Conservation (phyloP, 1,284 basidiomycete species). For the Erythrobasidium hasegawianum region DNA sequence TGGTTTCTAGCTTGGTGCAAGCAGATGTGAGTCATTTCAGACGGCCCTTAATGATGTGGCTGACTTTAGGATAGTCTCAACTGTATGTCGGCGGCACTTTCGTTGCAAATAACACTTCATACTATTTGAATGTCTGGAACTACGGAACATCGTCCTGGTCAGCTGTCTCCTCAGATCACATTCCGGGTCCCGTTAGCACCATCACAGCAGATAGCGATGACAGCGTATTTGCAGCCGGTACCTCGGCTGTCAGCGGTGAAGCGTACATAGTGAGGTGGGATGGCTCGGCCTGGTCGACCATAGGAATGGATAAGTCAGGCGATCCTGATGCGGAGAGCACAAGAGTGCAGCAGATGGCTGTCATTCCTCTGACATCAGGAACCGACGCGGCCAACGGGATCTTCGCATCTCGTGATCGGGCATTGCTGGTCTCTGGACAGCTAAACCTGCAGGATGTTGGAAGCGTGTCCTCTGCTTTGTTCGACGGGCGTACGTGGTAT, state of each 20-base stretch:
- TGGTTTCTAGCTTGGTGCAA: conserved; percentile 72
- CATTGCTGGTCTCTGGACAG: conserved; percentile 83
- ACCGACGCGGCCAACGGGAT: conserved; percentile 65
- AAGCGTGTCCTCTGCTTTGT: conserved; percentile 77
- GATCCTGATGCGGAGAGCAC: conserved; percentile 8
- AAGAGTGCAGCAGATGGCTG: conserved; percentile 73
- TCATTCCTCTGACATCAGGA: conserved; percentile 75
- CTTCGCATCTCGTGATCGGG: conserved; percentile 71
- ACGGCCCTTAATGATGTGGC: background rate
- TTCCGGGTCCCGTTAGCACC: conserved; percentile 87
- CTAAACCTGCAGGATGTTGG: conserved; percentile 65
- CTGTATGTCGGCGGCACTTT: conserved; percentile 62
- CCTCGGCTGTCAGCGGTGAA: conserved; percentile 58
- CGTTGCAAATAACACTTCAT: conserved; percentile 57
- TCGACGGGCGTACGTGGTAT: conserved; percentile 75
- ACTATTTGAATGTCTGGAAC: conserved; percentile 68
- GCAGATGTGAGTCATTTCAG: conserved; percentile 61
- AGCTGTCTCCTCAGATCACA: conserved; percentile 61
- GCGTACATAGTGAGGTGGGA: conserved; percentile 80
- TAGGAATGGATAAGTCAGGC: conserved; percentile 60
- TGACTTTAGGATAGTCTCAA: conserved; percentile 33
- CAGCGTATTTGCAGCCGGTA: conserved; percentile 86
- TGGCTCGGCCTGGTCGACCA: conserved; percentile 64
- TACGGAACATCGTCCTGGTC: conserved; percentile 70
- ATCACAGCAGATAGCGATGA: conserved; percentile 74